Conservation (phyloP, 78 protist genomes). For the Dictyostelium purpureum region DNA sequence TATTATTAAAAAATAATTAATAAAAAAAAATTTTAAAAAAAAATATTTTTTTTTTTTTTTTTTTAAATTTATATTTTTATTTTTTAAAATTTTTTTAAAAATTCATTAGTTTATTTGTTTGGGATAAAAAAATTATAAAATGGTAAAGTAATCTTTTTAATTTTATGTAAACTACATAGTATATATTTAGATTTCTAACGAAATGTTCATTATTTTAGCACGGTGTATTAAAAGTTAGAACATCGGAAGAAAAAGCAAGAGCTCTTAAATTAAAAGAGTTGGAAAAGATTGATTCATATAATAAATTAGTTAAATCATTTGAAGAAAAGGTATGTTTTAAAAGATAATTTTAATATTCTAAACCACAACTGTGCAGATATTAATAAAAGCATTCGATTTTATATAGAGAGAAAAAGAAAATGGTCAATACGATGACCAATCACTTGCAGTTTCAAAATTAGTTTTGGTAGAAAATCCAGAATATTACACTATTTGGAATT, state of each 20-base stretch:
- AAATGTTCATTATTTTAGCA: conserved; percentile 10
- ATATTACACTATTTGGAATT: conserved; percentile 91
- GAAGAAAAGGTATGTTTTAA: conserved; percentile 20
- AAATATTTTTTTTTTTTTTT: conserved; percentile 7
- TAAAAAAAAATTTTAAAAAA: not conserved
- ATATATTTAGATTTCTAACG: not conserved
- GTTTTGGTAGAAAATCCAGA: conserved; percentile 92
- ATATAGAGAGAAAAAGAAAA: conserved; percentile 8
- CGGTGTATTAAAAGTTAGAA: conserved; percentile 76
- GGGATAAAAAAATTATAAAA: too few species aligned
- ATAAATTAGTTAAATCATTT: not conserved
- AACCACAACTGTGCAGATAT: not conserved
- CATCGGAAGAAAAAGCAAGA: conserved; percentile 69
- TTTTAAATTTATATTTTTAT: not conserved
- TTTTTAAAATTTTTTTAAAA: not conserved
- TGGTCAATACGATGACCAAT: conserved; percentile 9
- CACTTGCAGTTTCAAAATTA: conserved; percentile 21
- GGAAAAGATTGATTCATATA: conserved; percentile 28
- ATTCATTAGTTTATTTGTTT: too few species aligned
- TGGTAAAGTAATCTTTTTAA: not conserved
- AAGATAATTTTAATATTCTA: not conserved
- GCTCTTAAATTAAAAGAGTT: conserved; percentile 41
- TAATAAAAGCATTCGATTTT: not conserved
- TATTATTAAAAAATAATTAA: too few species aligned
- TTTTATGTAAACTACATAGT: not conserved